A percentile compares a stretch with the other conserved stretches of the same genome.
These are phyloP conservation scores for Syzygium aromaticum DNA, from an alignment of 345 rosid species.

Conservation along the genomic window DNA sequence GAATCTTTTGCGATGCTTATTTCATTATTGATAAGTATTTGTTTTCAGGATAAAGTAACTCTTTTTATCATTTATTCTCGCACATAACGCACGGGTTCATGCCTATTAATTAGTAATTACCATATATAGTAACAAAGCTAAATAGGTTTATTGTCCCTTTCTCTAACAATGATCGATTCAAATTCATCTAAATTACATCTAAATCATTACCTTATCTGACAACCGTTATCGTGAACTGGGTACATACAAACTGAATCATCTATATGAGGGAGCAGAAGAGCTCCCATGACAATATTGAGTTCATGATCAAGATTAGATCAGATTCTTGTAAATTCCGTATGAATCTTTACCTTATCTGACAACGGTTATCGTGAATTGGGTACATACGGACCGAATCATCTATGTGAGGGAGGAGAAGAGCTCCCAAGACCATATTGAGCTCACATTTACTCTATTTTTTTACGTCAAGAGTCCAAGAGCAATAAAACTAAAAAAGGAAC, in stretches of 20 bases:
- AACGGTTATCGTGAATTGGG: background rate
- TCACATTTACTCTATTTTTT: background rate
- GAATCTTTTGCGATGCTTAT: background rate
- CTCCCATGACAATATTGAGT: too few relatives aligned
- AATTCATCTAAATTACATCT: too few relatives aligned
- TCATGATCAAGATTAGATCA: too few relatives aligned
- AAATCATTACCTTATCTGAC: too few relatives aligned
- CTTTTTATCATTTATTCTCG: background rate
- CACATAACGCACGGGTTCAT: background rate
- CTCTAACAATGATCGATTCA: too few relatives aligned
- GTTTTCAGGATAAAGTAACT: too few relatives aligned
- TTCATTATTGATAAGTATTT: too few relatives aligned
- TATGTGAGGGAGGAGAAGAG: background rate
- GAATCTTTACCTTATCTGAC: background rate
- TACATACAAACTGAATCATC: too few relatives aligned
- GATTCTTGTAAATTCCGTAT: background rate
- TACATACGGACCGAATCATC: background rate
- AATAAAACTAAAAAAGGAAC: background rate
- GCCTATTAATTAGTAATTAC: background rate
- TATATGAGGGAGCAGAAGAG: too few relatives aligned
- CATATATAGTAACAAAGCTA: background rate
- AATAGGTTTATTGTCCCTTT: too few relatives aligned
- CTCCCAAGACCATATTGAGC: background rate
- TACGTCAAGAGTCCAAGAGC: background rate
- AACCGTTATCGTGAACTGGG: too few relatives aligned